Evolutionary conservation across 2,329 filamentous ascomycete genomes (phyloP).

Genomic region (Botrytis tulipae): DNA sequence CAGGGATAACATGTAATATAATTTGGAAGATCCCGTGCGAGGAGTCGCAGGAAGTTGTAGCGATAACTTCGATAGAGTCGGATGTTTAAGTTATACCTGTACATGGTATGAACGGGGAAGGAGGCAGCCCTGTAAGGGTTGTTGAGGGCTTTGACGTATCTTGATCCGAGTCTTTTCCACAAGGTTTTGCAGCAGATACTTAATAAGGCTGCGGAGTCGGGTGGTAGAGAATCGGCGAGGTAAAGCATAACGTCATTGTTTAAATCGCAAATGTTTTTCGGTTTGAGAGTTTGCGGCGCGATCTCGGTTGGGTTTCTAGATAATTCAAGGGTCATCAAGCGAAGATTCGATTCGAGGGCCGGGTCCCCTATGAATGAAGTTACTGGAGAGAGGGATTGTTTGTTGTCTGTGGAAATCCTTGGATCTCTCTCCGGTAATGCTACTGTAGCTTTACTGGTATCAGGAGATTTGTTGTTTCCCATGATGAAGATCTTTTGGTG

Average conservation of each 20-base stretch:
- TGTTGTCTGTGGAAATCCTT: not conserved
- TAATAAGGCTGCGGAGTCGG: conserved; percentile 23
- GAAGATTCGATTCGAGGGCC: not conserved
- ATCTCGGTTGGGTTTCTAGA: too few relatives aligned
- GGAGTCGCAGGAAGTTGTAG: not conserved
- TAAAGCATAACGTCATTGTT: conserved; percentile 20
- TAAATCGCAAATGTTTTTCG: conserved; percentile 13
- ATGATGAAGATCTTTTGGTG: not conserved
- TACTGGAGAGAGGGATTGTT: not conserved
- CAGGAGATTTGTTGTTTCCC: not conserved
- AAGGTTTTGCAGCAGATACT: conserved; percentile 24
- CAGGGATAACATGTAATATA: not conserved
- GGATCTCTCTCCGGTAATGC: not conserved
- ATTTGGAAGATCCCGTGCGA: not conserved
- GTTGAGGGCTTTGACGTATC: conserved; percentile 11
- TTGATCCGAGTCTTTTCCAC: conserved; percentile 15
- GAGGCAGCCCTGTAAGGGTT: not conserved
- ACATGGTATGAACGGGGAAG: not conserved
- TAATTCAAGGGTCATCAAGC: not conserved
- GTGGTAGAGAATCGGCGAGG: conserved; percentile 23
- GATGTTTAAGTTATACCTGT: not conserved
- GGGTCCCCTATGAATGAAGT: not conserved
- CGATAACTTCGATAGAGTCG: not conserved
- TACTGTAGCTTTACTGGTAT: too few relatives aligned
- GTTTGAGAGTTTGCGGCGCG: conserved; percentile 7